Evolutionary conservation across 2,329 filamentous ascomycete species (phyloP), one percentile per base, ranked within the genome.

Genomic region (Polytolypa hystricis): DNA sequence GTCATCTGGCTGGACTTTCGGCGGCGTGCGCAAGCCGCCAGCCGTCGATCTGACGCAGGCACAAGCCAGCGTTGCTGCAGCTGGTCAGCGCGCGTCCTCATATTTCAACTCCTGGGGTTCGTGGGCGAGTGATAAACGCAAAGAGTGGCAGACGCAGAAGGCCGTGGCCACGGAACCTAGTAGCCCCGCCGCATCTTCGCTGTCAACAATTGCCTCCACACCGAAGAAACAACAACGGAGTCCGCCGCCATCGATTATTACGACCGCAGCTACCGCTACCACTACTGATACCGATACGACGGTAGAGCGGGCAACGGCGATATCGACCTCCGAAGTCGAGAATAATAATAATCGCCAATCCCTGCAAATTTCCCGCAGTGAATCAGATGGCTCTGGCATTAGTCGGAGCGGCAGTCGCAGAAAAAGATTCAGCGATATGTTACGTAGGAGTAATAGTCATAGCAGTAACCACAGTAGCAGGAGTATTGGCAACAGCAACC

Each of bases 91-190:
- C 26, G 75, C 75, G n/a, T 65, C 73, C 11, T 70, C 76, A 1
- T 80, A 79, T 48, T 56, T 80, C 33, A 76, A 69, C 38, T 76
- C 71, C 0, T 79, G 75, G 75, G 68, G 74, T 4, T 58, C 66
- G 1, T 79, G 75, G 75, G 75, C 75, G 4, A 60, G 50, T 42
- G 65, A 68, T 38, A 61, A 61, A 47, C 58, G 57, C 19, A 65
- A 58, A 42, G 64, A 61, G 42, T 69, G 62, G 65, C 59, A 62
- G 42, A 58, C 63, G 16, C 58, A 57, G 39, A 58, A 55, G 30
- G 35, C 38, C 33, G 45, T 33, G 28, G 37, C 5, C 29, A 32
- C 12, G 30, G 31, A 31, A 12, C n/a, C 17, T 27, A 38, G 35
- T 20, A 38, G 37, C 31, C 18, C 36, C 2, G 19, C 32, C 4